Evolutionary conservation across 305 asterid genomes (phyloP).

Genomic region (Withania somnifera): DNA sequence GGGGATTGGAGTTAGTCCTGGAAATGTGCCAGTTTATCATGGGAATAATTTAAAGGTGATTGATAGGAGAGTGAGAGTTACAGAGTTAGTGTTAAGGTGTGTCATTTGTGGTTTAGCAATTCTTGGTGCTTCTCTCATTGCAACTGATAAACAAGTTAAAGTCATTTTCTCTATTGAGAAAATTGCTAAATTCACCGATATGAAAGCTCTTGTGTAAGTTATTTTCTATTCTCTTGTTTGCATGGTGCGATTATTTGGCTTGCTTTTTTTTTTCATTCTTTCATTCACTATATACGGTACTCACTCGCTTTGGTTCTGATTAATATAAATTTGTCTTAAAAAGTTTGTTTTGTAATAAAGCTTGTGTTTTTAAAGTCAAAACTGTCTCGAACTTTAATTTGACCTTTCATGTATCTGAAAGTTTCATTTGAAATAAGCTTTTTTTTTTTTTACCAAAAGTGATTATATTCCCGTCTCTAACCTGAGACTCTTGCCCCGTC

Average conservation of each 20-base stretch:
- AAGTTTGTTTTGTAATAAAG: not conserved
- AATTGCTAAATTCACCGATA: conserved; percentile 75
- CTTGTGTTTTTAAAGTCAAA: no score
- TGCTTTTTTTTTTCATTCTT: no score
- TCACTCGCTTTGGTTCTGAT: not conserved
- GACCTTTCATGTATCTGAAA: not conserved
- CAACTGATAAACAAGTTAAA: conserved; percentile 60
- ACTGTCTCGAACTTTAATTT: no score
- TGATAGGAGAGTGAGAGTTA: conserved; percentile 60
- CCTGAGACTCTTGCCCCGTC: no score
- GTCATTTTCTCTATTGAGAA: conserved; percentile 71
- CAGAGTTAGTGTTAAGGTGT: conserved; percentile 63
- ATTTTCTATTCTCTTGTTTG: not conserved
- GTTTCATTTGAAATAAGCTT: not conserved
- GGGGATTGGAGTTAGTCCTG: conserved; percentile 89
- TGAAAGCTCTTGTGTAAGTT: conserved; percentile 87
- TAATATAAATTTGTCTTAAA: not conserved
- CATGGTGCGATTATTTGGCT: not conserved
- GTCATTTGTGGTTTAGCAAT: conserved; percentile 52
- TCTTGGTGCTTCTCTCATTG: conserved; percentile 61
- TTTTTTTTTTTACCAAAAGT: no score
- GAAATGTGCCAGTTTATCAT: conserved; percentile 70
- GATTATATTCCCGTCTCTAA: not conserved
- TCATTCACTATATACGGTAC: not conserved
- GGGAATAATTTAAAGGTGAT: conserved; percentile 56